Base-by-base conservation (phyloP, 2,329 filamentous ascomycete genomes). In the Chrysosporium keratinophilum region DNA sequence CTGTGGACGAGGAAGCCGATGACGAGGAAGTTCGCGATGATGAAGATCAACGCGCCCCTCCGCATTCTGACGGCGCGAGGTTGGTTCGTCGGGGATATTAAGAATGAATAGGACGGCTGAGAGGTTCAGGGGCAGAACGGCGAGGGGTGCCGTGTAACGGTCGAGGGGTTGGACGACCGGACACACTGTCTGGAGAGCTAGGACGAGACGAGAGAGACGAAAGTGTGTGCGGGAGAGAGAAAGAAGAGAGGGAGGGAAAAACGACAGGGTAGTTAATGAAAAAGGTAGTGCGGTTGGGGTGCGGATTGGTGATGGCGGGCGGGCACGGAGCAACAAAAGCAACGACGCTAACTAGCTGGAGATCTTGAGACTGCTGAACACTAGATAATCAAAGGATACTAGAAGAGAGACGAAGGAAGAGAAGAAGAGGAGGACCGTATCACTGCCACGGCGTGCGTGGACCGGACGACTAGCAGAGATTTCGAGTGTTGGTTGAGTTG, bases 1-100 rank as follows among this genome's bases (percentile, higher is more conserved):
- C 75, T 78, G 69, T 82, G 78, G 33, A 88, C 70, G 37, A 87
- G 75, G 64, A 84, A 78, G 49, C 75, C 74, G 60, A 88, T 68
- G 58, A 88, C 74, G 56, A 82, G 59, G 49, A 84, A 64, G 65
- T 84, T 85, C 67, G 81, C 74, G 56, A 87, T 62, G 52, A 87
- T 70, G 70, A 84, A 85, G 64, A 84, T 74, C 55, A 82, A 62
- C 56, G 81, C 70, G 64, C 77, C 77, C 70, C 76, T 76, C 61
- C 80, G 76, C 81, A 84, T 84, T 55, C 59, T 75, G 70, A 59
- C 56, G 47, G 50, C 9, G 40, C 17, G 33, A 35, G 23, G 14
- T 5, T 4, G 46, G 7, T 40, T 42, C 23, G 34, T 43, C 44
- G 42, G 20, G 33, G 14, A 17, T 14, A 15, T 10, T 12, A 11